Evolutionary conservation across 805 yeast genomes (phyloP).

Genomic region (Metschnikowia peoriensis): DNA sequence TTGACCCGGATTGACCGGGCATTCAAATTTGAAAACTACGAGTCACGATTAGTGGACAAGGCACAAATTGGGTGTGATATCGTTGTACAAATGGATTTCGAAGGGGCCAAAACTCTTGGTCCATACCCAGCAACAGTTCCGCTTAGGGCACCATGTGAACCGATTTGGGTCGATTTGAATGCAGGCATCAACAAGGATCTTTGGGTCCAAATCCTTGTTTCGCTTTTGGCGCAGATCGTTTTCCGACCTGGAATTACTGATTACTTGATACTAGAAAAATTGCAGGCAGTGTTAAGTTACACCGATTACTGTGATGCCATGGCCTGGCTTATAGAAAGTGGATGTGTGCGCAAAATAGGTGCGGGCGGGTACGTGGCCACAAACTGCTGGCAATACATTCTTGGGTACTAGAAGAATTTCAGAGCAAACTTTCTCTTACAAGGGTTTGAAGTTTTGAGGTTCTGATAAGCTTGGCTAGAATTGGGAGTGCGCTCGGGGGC

Average conservation of each 20-base stretch:
- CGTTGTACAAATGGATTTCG: constrained; percentile 30
- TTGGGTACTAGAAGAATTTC: constrained; percentile 24
- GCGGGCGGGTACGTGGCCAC: constrained; percentile 43
- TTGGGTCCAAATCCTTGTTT: constrained; percentile 58
- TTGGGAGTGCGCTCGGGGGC: too few species aligned
- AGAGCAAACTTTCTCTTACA: neutral
- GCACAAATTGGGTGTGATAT: constrained; percentile 66
- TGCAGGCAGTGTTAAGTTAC: constrained; percentile 30
- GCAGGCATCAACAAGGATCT: constrained; percentile 58
- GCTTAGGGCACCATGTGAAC: constrained; percentile 57
- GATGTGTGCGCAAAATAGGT: constrained; percentile 32
- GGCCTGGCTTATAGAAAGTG: constrained; percentile 42
- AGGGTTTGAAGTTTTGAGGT: too few species aligned
- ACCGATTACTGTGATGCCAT: constrained; percentile 30
- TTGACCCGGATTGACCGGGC: constrained; percentile 48
- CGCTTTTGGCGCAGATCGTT: constrained; percentile 37
- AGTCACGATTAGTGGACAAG: constrained; percentile 72
- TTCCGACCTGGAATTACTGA: constrained; percentile 38
- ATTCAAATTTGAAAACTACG: constrained; percentile 59
- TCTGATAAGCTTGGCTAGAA: too few species aligned
- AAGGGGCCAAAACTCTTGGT: constrained; percentile 1
- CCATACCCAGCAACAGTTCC: constrained; percentile 48
- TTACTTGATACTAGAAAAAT: constrained; percentile 21
- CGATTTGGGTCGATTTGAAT: constrained; percentile 66
- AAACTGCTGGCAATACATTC: constrained; percentile 45